Base-by-base conservation (phyloP, 2,329 filamentous ascomycete genomes). In the Elsinoe fawcettii region DNA sequence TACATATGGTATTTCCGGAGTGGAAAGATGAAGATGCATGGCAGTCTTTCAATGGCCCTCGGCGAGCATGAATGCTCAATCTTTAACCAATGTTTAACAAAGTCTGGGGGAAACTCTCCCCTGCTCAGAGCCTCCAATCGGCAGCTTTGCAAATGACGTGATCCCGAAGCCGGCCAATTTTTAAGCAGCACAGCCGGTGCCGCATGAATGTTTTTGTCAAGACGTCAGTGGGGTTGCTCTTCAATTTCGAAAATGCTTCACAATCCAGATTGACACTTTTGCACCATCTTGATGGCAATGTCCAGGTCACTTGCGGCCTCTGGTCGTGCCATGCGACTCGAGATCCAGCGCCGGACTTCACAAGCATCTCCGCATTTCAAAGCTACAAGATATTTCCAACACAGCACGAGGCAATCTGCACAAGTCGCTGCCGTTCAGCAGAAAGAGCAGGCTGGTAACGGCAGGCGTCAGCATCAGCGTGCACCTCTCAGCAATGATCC, bases 401-500 rank as follows among this genome's bases (percentile, higher is more conserved):
- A 56, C 34, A 30, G 53, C 57, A 16, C 55, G 32, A 49, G 30
- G 39, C 34, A 30, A 25, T 34, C 59, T 8, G 60, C 64, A 18
- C 66, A 67, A 60, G 61, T 63, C 56, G 64, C 63, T n/a, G 57
- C 63, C n/a, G 59, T 60, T 11, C 56, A 59, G 30, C 18, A 51
- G 60, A 49, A 63, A 36, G 62, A 62, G 1, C 57, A 65, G 23
- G 41, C 11, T 5, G 18, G 23, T 20, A 46, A 46, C 7, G 61
- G 67, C 58, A 62, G 66, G 43, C 59, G 64, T 30, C 60, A 59
- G 23, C 66, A 64, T 46, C 61, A 62, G 34, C 62, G 64, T 5
- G 60, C 66, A 2, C 66, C 66, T 18, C 74, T 76, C 1, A 88
- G 87, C 3, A 95, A 95, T 67, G 88, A 90, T 2, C 86, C 90